phyloP scores from a whole-genome alignment of 2,329 filamentous ascomycete species.

The Fusarium sp. region DNA sequence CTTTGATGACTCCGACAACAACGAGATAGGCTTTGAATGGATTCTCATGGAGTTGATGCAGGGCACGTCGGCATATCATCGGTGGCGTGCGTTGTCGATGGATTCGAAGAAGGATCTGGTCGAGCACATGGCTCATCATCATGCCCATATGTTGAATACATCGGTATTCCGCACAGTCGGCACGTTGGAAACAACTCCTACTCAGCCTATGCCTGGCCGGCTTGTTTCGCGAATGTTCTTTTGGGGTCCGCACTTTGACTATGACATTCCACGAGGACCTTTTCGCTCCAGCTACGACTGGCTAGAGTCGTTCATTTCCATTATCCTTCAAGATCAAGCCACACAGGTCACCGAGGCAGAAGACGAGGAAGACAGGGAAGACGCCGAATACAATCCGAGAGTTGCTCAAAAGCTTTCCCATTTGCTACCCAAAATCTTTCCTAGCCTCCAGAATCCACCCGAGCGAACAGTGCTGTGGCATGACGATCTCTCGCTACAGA shows the following conservation, averaged over 20 bases:
- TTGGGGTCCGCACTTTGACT: constrained; percentile 44
- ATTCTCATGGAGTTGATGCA: constrained; percentile 49
- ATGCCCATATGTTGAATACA: constrained; percentile 1
- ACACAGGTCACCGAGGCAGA: constrained; percentile 31
- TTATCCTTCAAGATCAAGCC: constrained; percentile 45
- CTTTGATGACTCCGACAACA: constrained; percentile 46
- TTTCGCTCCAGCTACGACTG: constrained; percentile 52
- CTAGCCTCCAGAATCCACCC: constrained; percentile 30
- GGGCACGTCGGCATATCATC: constrained; percentile 37
- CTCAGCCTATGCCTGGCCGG: constrained; percentile 28
- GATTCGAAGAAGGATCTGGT: constrained; percentile 43
- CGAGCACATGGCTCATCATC: constrained; percentile 7
- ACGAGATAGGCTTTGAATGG: constrained; percentile 53
- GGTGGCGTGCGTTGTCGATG: constrained; percentile 45
- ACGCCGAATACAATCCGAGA: constrained; percentile 41
- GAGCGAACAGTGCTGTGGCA: constrained; percentile 49
- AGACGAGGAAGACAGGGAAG: constrained; percentile 46
- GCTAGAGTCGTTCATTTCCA: constrained; percentile 46
- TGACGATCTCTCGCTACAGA: constrained; percentile 50
- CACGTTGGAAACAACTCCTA: constrained; percentile 32
- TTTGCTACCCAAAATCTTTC: constrained; percentile 48
- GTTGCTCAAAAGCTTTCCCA: constrained; percentile 43
- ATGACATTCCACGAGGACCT: constrained; percentile 49
- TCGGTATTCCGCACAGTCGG: constrained; percentile 19
- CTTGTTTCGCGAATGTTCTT: constrained; percentile 50